Base-by-base conservation (phyloP, 2,329 filamentous ascomycete genomes). In the Sporothrix luriei region DNA sequence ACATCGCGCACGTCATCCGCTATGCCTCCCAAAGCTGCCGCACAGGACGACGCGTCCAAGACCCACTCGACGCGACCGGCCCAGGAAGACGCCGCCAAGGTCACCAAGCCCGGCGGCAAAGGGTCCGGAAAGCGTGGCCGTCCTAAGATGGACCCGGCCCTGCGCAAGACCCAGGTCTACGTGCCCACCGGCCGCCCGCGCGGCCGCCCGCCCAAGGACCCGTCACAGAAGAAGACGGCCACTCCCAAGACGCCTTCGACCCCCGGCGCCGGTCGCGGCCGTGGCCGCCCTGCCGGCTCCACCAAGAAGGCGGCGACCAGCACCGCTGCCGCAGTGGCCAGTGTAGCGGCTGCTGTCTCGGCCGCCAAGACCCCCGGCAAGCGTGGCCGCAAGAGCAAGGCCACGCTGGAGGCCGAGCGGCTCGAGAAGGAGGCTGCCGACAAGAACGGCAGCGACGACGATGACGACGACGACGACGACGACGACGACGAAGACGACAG, bases 151-250 rank as follows among this genome's bases (percentile, higher is more conserved):
- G 74, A 75, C 67, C 73, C 73, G 48, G 38, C 71, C 2, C 69
- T 71, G 71, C 73, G 73, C 70, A 73, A 74, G 72, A 72, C 71
- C 3, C 69, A 72, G 71, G 67, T 57, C 26, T 73, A 74, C 59
- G 74, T 74, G 68, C 73, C 74, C 6, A 74, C 74, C 4, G 74
- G 74, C 24, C 73, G 74, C 46, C 72, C 72, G 4, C 73, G 74
- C 29, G 74, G 74, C 46, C 72, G 74, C 1, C 73, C 74, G 3
- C 71, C 73, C 68, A 74, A 74, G 69, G 70, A 73, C 68, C 71
- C 74, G 9, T 70, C 71, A 13, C 66, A 71, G 70, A 69, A 71
- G 66, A 73, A 73, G 71, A 43, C 69, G 3, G 51, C 72, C 2
- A 40, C 66, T 4, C 38, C 67, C 55, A 73, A 73, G 69, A 67